phyloP scores from a whole-genome alignment of 108 stramenopile genomes.

The Skeletonema grethae region DNA sequence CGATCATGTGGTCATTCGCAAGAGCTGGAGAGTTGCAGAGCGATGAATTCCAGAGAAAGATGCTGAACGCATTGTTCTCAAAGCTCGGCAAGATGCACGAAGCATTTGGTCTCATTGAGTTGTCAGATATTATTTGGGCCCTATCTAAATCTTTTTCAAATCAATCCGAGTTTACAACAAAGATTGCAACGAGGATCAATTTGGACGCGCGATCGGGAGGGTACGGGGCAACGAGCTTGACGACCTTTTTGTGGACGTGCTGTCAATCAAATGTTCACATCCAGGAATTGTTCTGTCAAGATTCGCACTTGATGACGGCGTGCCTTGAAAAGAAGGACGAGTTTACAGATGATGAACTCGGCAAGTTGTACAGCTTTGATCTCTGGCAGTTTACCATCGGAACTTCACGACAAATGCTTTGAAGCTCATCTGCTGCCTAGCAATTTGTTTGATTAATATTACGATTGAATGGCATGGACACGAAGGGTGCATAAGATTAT shows the following conservation, averaged over 20 bases:
- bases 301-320: not conserved
- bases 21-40: not conserved
- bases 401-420: not conserved
- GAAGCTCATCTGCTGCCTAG: not conserved
- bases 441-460: slow-evolving; percentile 3
- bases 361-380: not conserved
- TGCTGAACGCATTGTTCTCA: not conserved
- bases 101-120: not conserved
- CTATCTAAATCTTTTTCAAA: not conserved
- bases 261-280: not conserved
- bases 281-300: not conserved
- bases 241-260: not conserved
- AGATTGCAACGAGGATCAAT: slow-evolving; percentile 1
- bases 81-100: not conserved
- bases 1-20: not conserved
- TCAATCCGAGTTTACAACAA: not conserved
- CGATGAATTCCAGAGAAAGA: not conserved
- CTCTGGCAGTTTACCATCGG: not conserved
- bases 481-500: not conserved
- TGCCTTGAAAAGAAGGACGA: not conserved
- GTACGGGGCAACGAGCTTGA: not conserved
- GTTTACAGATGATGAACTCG: not conserved
- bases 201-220: not conserved
- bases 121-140: not conserved
- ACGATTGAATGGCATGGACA: not conserved